Percentiles rank a stretch among this genome's conserved stretches.
Conservation (phyloP, 805 yeast species). For the Kodamaea kaohsiungensis region DNA sequence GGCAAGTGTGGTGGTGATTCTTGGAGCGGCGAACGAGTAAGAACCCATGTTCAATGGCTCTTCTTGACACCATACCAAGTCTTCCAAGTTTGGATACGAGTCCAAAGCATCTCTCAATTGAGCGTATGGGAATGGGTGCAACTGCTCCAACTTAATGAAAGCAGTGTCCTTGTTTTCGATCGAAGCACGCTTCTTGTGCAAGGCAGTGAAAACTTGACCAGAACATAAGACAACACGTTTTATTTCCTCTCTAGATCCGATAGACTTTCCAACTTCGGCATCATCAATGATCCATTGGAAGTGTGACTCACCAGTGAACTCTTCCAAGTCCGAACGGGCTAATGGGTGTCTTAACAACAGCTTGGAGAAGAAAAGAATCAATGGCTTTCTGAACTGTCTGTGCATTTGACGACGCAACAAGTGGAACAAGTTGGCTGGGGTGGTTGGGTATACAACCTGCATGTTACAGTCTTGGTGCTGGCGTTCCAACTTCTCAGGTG, state of each 20-base stretch:
- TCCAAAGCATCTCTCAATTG: slow-evolving; percentile 84
- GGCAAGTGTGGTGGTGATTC: slow-evolving; percentile 72
- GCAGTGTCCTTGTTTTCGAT: slow-evolving; percentile 82
- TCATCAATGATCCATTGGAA: slow-evolving; percentile 98
- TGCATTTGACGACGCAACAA: slow-evolving; percentile 98
- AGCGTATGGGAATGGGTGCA: slow-evolving; percentile 98
- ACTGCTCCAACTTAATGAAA: slow-evolving; percentile 84
- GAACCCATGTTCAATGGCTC: slow-evolving; percentile 98
- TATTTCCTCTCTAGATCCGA: slow-evolving; percentile 77
- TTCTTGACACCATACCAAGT: slow-evolving; percentile 96
- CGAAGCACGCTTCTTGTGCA: slow-evolving; percentile 84
- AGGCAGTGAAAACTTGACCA: slow-evolving; percentile 95
- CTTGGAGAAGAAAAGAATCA: slow-evolving; percentile 87
- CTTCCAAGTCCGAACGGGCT: slow-evolving; percentile 81
- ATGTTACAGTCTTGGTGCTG: slow-evolving; percentile 99
- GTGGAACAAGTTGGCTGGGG: slow-evolving; percentile 97
- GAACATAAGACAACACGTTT: slow-evolving; percentile 81
- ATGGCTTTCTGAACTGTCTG: slow-evolving; percentile 96
- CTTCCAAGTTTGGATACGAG: slow-evolving; percentile 79
- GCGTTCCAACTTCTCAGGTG: slow-evolving; percentile 83
- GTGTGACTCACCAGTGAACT: slow-evolving; percentile 87
- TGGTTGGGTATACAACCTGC: slow-evolving; percentile 97
- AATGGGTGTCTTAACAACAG: slow-evolving; percentile 94
- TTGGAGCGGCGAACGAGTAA: slow-evolving; percentile 78
- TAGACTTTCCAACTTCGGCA: slow-evolving; percentile 75